Evolutionary conservation across 1,284 basidiomycete species (phyloP), one percentile per base, ranked within the genome.

Genomic region (Schizopora paradoxa): DNA sequence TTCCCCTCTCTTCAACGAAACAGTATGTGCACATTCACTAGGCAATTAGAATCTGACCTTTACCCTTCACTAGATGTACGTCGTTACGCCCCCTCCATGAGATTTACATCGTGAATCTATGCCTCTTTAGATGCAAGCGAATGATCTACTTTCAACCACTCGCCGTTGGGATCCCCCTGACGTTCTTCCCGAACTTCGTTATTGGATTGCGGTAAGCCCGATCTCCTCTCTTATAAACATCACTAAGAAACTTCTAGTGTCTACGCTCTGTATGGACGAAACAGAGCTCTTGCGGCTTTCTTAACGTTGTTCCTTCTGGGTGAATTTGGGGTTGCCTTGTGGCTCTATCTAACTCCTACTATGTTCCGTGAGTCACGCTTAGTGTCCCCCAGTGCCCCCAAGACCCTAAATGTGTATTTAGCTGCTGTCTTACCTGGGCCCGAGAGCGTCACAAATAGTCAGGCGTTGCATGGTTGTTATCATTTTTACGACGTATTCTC

Each of bases 151-250:
- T 45, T 16, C 18, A 39, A 13, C 43, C 43, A 4, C 31, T 40
- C 16, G 43, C 35, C 6, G 14, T 45, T 2, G 43, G 43, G n/a
- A 22, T 45, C 14, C 35, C 37, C n/a, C 23, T 45, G 23, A 21
- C 29, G n/a, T 39, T 45, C 1, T 7, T 22, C 2, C 43, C 43
- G 3, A 36, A 36, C 5, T 28, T 45, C 13, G 36, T 45, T 10
- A 45, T 45, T 34, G 43, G 43, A 19, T 36, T 45, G 11, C 32
- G 43, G 43, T 45, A 8, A 5, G 8, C 14, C 22, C 33, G 6
- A 10, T n/a, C n/a, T n/a, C n/a, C n/a, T n/a, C n/a, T n/a, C n/a
- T n/a, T n/a, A n/a, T n/a, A n/a, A n/a, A n/a, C n/a, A n/a, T n/a
- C n/a, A n/a, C n/a, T n/a, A n/a, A n/a, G n/a, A n/a, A 16, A 35